Base-by-base conservation (phyloP, 257 asterid genomes). In the Jacaranda copaia region DNA sequence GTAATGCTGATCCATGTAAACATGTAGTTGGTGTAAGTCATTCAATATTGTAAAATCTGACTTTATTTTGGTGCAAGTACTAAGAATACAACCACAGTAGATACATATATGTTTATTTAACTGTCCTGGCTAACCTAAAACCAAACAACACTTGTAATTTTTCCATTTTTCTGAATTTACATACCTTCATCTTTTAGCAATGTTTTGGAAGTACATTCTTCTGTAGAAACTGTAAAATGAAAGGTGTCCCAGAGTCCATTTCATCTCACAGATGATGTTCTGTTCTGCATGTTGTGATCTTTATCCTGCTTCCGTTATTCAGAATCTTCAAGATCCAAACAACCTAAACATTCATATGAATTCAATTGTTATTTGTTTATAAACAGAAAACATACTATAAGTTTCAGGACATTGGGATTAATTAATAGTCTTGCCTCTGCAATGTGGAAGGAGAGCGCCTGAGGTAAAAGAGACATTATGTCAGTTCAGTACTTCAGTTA, bases 371-470 rank as follows among this genome's bases (percentile, higher is more conserved):
- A 72, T 19, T 51, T 40, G 4, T 25, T 25, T 6, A 71, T 7
- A 66, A 83, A 72, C 14, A 25, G 16, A 70, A 62, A 70, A 1
- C 45, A 40, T 4, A 60, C 18, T 38, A 73, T 15, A 49, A 8
- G 39, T 20, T 48, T 73, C 51, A 65, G 9, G 18, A 57, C 48
- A 55, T 12, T 19, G 59, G 19, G 59, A 0, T 42, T 38, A 56
- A 51, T 68, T 49, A 58, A 43, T 68, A 60, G 16, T 38, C 79
- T 63, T 84, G 90, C 94, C 82, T 88, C 83, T 81, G 87, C 85
- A 92, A 73, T 67, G 84, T 85, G 48, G 91, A 82, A 61, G 68
- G 82, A 49, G 94, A 68, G 62, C 91, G 87, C 91, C 97, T 91
- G 96, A 43, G 67, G 72, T 16, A 71, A 81, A 70, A 62, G 58